phyloP scores from a whole-genome alignment of 768 basidiomycete species.

The Dendrothele bispora region DNA sequence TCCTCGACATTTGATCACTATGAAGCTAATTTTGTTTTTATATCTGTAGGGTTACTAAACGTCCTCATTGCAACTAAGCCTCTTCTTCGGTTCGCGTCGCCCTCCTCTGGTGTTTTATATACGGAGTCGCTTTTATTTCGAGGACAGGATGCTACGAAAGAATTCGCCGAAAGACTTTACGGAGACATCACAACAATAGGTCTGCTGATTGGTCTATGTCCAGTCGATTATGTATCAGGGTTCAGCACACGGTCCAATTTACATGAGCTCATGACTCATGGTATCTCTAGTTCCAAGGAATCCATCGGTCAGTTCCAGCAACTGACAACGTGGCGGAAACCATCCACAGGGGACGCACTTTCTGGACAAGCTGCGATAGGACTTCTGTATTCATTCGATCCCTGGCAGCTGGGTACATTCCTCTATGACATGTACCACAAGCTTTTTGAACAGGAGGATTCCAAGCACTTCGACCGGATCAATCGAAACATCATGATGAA shows the following conservation, averaged over 20 bases:
- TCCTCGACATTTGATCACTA: no score
- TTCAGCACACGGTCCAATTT: conserved; percentile 40
- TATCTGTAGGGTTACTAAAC: conserved; percentile 40
- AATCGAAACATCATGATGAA: conserved; percentile 1
- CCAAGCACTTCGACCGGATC: conserved; percentile 4
- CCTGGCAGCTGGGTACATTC: conserved; percentile 32
- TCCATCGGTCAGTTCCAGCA: conserved; percentile 32
- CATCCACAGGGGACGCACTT: conserved; percentile 19
- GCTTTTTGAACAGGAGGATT: conserved; percentile 44
- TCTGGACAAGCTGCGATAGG: background rate
- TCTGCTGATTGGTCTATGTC: conserved; percentile 41
- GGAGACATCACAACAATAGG: conserved; percentile 41
- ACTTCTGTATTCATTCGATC: conserved; percentile 23
- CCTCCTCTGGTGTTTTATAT: conserved; percentile 32
- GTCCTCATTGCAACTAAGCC: conserved; percentile 31
- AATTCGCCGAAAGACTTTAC: conserved; percentile 30
- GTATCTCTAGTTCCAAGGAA: background rate
- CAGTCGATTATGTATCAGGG: conserved; percentile 37
- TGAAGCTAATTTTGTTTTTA: no score
- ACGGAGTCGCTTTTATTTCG: conserved; percentile 40
- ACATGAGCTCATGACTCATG: conserved; percentile 32
- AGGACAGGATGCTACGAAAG: conserved; percentile 26
- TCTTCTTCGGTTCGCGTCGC: conserved; percentile 22
- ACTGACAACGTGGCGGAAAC: conserved; percentile 36
- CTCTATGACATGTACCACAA: conserved; percentile 42